These are phyloP conservation scores for Wickerhamomyces alni DNA, from an alignment of 805 yeast species.

Conservation along the genomic window DNA sequence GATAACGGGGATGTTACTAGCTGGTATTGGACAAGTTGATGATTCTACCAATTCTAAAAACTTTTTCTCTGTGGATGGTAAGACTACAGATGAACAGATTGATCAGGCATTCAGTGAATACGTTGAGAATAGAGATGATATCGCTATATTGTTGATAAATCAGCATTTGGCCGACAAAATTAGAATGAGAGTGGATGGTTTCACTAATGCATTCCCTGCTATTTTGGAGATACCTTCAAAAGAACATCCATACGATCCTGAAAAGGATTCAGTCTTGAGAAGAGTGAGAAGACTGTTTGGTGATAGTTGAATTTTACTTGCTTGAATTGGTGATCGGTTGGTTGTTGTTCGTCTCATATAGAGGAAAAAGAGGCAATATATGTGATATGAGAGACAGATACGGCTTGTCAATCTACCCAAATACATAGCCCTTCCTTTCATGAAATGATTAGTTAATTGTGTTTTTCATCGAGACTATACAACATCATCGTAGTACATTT, in stretches of 20 bases:
- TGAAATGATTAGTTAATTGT: too few species aligned
- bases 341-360: conserved; percentile 24
- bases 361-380: background rate
- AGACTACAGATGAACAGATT: conserved; percentile 71
- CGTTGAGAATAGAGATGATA: conserved; percentile 73
- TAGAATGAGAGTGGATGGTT: conserved; percentile 74
- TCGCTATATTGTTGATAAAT: conserved; percentile 88
- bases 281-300: conserved; percentile 95
- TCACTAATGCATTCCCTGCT: conserved; percentile 91
- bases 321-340: background rate
- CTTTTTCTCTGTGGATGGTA: conserved; percentile 72
- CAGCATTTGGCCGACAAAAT: conserved; percentile 93
- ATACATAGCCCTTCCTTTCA: too few species aligned
- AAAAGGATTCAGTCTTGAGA: conserved; percentile 90
- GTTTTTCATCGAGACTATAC: too few species aligned
- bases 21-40: conserved; percentile 87
- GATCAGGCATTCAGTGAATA: conserved; percentile 69
- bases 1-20: conserved; percentile 89
- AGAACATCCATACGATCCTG: conserved; percentile 97
- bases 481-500: too few species aligned
- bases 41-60: conserved; percentile 57
- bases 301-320: conserved; percentile 35
- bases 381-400: too few species aligned
- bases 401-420: too few species aligned
- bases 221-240: conserved; percentile 94